Conservation (phyloP, 495 filamentous ascomycete species). For the Xylaria scruposa region DNA sequence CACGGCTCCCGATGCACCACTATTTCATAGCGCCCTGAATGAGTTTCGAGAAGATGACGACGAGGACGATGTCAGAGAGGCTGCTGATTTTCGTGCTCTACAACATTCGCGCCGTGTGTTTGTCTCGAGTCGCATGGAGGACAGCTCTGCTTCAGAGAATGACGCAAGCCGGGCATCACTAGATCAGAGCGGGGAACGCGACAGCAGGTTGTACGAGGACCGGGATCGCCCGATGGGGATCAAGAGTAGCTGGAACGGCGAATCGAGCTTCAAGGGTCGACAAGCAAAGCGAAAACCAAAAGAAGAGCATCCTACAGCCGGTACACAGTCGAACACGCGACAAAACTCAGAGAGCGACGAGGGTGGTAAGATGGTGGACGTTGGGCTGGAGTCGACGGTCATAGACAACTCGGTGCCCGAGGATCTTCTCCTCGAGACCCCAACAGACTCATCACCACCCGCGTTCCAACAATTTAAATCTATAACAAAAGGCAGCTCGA, state of each 20-base stretch:
- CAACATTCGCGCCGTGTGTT: conserved; percentile 89
- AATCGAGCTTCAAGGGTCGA: conserved; percentile 47
- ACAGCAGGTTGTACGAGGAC: conserved; percentile 45
- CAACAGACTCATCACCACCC: conserved; percentile 74
- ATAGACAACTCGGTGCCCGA: conserved; percentile 66
- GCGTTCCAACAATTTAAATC: conserved; percentile 81
- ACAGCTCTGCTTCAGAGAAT: conserved; percentile 81
- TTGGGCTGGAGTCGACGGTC: conserved; percentile 75
- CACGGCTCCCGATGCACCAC: conserved; percentile 74
- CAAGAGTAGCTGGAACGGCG: conserved; percentile 65
- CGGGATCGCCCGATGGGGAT: conserved; percentile 59
- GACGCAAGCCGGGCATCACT: conserved; percentile 64
- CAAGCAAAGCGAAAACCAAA: conserved; percentile 41
- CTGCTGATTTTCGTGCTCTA: conserved; percentile 90
- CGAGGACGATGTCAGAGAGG: conserved; percentile 89
- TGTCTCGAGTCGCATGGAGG: conserved; percentile 75
- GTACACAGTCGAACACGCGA: conserved; percentile 49
- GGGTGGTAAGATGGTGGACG: conserved; percentile 79
- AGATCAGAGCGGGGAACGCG: conserved; percentile 62
- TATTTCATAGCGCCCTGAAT: conserved; percentile 84
- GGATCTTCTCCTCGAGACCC: conserved; percentile 62
- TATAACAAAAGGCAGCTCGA: conserved; percentile 34
- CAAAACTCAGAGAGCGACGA: conserved; percentile 57
- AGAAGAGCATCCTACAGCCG: conserved; percentile 53
- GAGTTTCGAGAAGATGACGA: conserved; percentile 89